Percentiles rank a stretch among this genome's conserved stretches.
Evolutionary conservation across 352 stramenopile species (phyloP).

Genomic region (Phytophthora rubi): DNA sequence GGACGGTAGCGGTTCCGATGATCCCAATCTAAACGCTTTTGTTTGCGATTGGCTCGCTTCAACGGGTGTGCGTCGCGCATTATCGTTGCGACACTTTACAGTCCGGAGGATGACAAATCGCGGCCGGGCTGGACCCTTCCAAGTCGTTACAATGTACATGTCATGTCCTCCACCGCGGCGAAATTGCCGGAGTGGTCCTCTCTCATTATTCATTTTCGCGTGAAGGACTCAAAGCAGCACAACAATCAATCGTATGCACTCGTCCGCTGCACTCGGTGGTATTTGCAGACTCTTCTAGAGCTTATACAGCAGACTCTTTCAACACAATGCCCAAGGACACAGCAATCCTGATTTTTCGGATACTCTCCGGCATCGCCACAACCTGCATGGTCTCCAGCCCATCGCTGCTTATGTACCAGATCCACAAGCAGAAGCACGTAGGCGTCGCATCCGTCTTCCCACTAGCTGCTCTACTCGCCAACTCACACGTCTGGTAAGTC

Average conservation of each 20-base stretch:
- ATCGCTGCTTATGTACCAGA: constrained; percentile 42
- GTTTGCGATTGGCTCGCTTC: constrained; percentile 16
- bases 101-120: constrained; percentile 3
- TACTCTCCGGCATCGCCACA: constrained; percentile 41
- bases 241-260: constrained; percentile 19
- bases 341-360: constrained; percentile 34
- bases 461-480: constrained; percentile 45
- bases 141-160: not conserved
- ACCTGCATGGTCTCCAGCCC: constrained; percentile 52
- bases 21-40: constrained; percentile 14
- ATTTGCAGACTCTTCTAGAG: constrained; percentile 3
- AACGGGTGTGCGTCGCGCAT: constrained; percentile 7
- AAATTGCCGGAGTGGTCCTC: not conserved
- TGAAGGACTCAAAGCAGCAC: constrained; percentile 22
- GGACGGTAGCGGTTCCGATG: constrained; percentile 25
- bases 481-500: constrained; percentile 50
- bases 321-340: constrained; percentile 31
- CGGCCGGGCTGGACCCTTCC: constrained; percentile 11
- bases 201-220: constrained; percentile 26
- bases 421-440: constrained; percentile 48
- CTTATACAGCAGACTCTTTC: not conserved
- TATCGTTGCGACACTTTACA: constrained; percentile 24
- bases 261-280: constrained; percentile 2
- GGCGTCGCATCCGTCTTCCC: constrained; percentile 46
- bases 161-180: too few species aligned